Evolutionary conservation across 2,329 filamentous ascomycete genomes (phyloP), one percentile per base, ranked within the genome.

Genomic region (Cercospora beticola): DNA sequence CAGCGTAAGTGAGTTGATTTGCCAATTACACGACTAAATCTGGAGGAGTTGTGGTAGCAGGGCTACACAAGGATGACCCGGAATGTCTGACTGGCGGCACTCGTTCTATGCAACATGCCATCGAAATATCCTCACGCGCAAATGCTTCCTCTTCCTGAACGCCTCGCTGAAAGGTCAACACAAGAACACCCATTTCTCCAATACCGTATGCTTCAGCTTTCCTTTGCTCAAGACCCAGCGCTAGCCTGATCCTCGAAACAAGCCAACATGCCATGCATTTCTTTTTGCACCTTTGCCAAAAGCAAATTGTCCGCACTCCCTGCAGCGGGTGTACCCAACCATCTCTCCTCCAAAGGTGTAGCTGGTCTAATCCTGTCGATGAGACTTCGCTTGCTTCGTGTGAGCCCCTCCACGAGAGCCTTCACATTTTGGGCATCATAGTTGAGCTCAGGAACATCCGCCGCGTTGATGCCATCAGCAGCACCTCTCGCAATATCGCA

Each of bases 341-440:
- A 89, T 72, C 89, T 89, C 54, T 86, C 83, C 80, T 97, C 93
- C 70, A 90, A 87, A 74, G 90, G 86, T 30, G 88, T 92, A 21
- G 91, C 84, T 0, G 93, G 89, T 62, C 94, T 83, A 59, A 97
- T 86, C 30, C 91, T 85, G 71, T 92, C 89, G 63, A 90, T 86
- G 66, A 97, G 82, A 65, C 90, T 82, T 72, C 88, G 88, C 67
- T 89, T 86, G 36, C 71, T 73, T 64, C 89, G 89, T 30, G 88
- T 86, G 40, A 97, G 82, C 85, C 91, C 92, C 73, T 97, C 92
- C 5, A 96, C 87, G 74, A 95, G 93, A 77, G 97, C 94, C 72
- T 90, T 86, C 58, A 96, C 86, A 1, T 85, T 84, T 0, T 85
- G 84, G 12, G 87, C 85, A 76, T 97, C 92, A 89, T 92, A 97